Evolutionary conservation across 148 eudicot genomes (phyloP), one percentile per base, ranked within the genome.

Genomic region (Persicaria tinctoria): DNA sequence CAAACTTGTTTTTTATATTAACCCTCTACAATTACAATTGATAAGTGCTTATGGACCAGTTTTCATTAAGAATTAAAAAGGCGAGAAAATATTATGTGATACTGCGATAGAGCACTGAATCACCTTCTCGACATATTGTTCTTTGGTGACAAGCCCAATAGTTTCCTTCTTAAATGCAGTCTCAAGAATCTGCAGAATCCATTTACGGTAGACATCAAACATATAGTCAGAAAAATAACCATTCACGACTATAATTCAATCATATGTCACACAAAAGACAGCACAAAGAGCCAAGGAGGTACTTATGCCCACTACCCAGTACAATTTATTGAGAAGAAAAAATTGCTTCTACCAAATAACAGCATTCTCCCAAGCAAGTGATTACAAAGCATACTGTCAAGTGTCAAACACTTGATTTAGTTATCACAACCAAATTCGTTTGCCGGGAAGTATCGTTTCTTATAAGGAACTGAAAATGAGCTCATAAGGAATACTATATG

Each of bases 161-260:
- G 98, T 94, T 84, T 94, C 98, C 85, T 94, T 94, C 92, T 94
- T 94, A 79, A 94, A 94, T 0, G 98, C 98, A 79, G 96, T 94
- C 89, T 94, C 98, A 0, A 94, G 81, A 82, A 94, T 89, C 98
- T 94, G 85, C 72, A 73, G 13, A 76, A 60, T 18, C 18, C 64
- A 79, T 68, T 27, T 56, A 6, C 1, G 66, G 41, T 44, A 46
- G 23, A 20, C 54, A 70, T 46, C 20, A 44, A 49, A 53, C 59
- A 75, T 4, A 32, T 68, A 63, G 55, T 73, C 55, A 51, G 47
- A 32, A 8, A 14, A 13, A 32, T n/a, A 7, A 6, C 13, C 75
- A 53, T 6, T 50, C 45, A 17, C 2, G 12, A 13, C n/a, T 32
- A 32, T 32, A 32, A 32, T 32, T 32, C 41, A 32, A 32, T 32